Evolutionary conservation across 148 eudicot genomes (phyloP), one percentile per base, ranked within the genome.

Genomic region (Bassia scoparia): DNA sequence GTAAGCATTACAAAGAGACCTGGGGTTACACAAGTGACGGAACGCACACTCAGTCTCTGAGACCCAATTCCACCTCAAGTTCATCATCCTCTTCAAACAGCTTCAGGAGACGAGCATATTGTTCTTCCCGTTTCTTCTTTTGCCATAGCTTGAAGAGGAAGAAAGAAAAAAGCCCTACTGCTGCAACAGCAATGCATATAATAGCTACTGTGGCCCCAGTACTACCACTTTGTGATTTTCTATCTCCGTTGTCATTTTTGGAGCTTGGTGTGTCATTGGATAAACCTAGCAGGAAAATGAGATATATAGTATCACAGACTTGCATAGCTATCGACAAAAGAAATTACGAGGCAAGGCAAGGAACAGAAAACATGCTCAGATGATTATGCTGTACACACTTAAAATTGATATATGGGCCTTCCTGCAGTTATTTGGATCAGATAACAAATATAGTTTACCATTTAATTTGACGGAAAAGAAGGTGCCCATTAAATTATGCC

Each of bases 11-110:
- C 46, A 41, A 41, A 76, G 76, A 71, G 37, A 80, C 83, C 83
- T 81, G 80, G 21, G 49, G 65, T 65, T 73, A 27, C 48, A 46
- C 66, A 29, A 73, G 30, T 54, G 61, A 29, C 50, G 58, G 31
- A 43, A 67, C 55, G 65, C 65, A 58, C 9, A 65, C 80, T 92
- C 88, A 89, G 69, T 92, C 96, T 67, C 90, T 84, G 61, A 91
- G 90, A 80, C 97, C 97, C 79, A 92, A 86, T 85, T 92, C 97
- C 77, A 92, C 84, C 83, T 89, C 97, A 23, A 92, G 93, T 79
- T 92, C 97, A 79, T 89, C 96, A 83, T 92, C 96, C 78, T 88
- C 93, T 83, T 92, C 97, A 81, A 92, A 92, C 84, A 92, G 82
- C 85, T 92, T 92, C 33, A 88, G 80, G 61, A 92, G 88, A 76